Percentiles rank a stretch among this genome's conserved stretches.
Evolutionary conservation across 73 alveolate species (phyloP).

Genomic region (Tetrahymena thermophila): DNA sequence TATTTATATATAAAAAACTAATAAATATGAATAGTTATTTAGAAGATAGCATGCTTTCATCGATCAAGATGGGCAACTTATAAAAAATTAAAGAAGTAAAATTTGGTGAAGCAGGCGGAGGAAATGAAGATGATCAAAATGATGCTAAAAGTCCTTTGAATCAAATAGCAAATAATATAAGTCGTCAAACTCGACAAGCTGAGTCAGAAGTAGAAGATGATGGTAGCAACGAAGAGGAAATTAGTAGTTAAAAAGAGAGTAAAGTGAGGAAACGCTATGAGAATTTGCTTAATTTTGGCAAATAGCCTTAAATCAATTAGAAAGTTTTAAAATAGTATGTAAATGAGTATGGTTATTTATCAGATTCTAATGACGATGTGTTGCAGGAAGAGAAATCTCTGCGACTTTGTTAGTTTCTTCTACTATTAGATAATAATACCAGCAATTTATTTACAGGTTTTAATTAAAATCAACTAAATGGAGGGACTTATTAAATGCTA

Average conservation of each 20-base stretch:
- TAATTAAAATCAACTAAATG: not conserved
- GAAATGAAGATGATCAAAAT: not conserved
- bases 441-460: not conserved
- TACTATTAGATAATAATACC: not conserved
- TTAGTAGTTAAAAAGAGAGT: not conserved
- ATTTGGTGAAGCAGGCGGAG: not conserved
- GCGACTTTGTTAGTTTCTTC: not conserved
- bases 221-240: not conserved
- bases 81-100: not conserved
- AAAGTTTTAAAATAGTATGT: not conserved
- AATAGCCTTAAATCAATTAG: not conserved
- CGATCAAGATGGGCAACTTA: not conserved
- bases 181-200: not conserved
- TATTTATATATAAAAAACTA: no score
- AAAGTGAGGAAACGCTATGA: not conserved
- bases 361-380: not conserved
- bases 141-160: not conserved
- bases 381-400: not conserved
- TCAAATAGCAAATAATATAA: not conserved
- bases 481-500: not conserved
- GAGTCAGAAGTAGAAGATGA: not conserved
- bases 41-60: not conserved
- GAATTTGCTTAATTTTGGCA: not conserved
- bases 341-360: not conserved
- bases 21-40: not conserved